Base-by-base conservation (phyloP, 176 grass and related monocot genomes). In the Tillandsia fasciculata region DNA sequence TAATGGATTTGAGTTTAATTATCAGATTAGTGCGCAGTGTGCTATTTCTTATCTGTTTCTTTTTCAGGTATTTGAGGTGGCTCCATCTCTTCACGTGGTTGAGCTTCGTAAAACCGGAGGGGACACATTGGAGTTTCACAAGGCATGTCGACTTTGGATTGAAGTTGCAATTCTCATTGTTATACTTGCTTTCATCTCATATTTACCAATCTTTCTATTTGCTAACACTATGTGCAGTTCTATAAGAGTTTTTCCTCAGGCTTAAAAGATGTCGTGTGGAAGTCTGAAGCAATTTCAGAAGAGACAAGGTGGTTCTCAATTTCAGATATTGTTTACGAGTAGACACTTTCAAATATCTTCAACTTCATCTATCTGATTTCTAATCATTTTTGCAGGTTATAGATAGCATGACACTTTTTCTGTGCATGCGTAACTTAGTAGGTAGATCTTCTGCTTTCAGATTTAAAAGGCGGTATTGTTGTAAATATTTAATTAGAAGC, bases 81-180 rank as follows among this genome's bases (percentile, higher is more conserved):
- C 94, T 77, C 87, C 94, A 77, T 86, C 89, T 29, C 80, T 99
- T 57, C 94, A 99, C 73, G 79, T 99, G 81, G 94, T 99, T 54
- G 94, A 99, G 72, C 89, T 99, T 72, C 89, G 94, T 64, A 93
- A 99, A 86, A 99, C 86, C 1, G 94, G 94, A 54, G 94, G 94
- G 3, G 94, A 99, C 68, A 99, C 94, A 10, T 80, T 99, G 82
- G 94, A 99, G 75, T 99, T 99, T 72, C 82, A 99, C 84, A 93
- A 70, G 74, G 94, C 84, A 91, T 23, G 79, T 68, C 29, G 57
- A 67, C 51, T 49, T 15, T 75, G 23, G 51, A 26, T 64, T 15
- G 8, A 23, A 23, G 53, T 57, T 50, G 2, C 0, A 7, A 47
- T 66, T 51, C 12, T 48, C 18, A 51, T 28, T 11, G 2, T 18